Evolutionary conservation across 2,329 filamentous ascomycete species (phyloP).

Genomic region (Colletotrichum somersetense): DNA sequence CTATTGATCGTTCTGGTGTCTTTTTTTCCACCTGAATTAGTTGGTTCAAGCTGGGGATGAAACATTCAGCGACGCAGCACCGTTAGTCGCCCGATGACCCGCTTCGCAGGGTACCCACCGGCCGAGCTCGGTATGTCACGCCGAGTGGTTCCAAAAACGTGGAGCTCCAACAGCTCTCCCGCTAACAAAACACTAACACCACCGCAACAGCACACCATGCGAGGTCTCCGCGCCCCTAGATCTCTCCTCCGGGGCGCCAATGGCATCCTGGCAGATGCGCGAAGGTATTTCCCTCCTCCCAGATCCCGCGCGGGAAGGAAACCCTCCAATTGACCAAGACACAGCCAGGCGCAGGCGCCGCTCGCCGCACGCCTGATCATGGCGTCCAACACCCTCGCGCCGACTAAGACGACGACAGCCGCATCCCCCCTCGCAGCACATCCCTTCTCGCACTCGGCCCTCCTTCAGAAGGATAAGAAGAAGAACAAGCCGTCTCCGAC

Average conservation of each 20-base stretch:
- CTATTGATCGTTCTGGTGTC: too few species aligned
- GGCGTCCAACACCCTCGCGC: slow-evolving; percentile 3
- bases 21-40: background rate
- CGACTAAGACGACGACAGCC: background rate
- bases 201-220: slow-evolving; percentile 14
- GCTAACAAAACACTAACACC: background rate
- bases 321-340: slow-evolving; percentile 4
- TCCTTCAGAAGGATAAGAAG: slow-evolving; percentile 52
- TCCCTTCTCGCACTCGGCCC: slow-evolving; percentile 48
- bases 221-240: slow-evolving; percentile 11
- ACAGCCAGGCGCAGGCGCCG: slow-evolving; percentile 27
- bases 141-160: slow-evolving; percentile 5
- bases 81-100: background rate
- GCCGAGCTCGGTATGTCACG: slow-evolving; percentile 4
- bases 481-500: slow-evolving; percentile 46
- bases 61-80: background rate
- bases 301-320: background rate
- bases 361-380: slow-evolving; percentile 29
- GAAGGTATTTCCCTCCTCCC: background rate
- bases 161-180: background rate
- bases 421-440: slow-evolving; percentile 39
- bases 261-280: slow-evolving; percentile 28
- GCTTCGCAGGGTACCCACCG: background rate
- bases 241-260: slow-evolving; percentile 32
- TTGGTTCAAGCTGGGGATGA: background rate